phyloP scores from a whole-genome alignment of 495 filamentous ascomycete species.

The Penicillium pulvis region DNA sequence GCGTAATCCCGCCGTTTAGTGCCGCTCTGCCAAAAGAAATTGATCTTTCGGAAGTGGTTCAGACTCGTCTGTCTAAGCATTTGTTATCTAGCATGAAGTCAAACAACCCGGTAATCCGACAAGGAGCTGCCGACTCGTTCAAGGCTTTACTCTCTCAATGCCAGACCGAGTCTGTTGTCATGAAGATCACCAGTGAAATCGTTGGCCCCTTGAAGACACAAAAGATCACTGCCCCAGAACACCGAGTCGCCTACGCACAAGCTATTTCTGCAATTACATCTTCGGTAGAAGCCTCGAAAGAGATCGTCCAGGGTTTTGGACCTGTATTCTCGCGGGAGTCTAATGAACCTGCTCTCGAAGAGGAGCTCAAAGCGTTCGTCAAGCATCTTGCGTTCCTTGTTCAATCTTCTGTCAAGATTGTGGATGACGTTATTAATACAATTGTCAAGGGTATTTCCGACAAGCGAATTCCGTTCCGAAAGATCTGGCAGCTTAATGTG shows the following conservation, averaged over 20 bases:
- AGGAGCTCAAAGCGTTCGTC: conserved; percentile 71
- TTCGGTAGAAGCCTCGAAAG: conserved; percentile 58
- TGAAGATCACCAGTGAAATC: conserved; percentile 74
- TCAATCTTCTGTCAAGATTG: conserved; percentile 55
- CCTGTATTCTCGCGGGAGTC: conserved; percentile 73
- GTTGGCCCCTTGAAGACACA: conserved; percentile 73
- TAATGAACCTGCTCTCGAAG: conserved; percentile 76
- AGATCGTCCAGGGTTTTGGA: conserved; percentile 66
- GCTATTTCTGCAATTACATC: conserved; percentile 67
- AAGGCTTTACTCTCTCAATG: conserved; percentile 59
- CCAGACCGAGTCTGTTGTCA: conserved; percentile 55
- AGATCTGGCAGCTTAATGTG: conserved; percentile 74
- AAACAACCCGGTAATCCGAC: conserved; percentile 73
- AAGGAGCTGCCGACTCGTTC: conserved; percentile 74
- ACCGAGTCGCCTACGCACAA: conserved; percentile 75
- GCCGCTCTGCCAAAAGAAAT: conserved; percentile 64
- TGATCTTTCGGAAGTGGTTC: conserved; percentile 75
- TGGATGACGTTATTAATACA: conserved; percentile 64
- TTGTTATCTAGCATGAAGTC: conserved; percentile 88
- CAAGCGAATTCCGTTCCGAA: conserved; percentile 77
- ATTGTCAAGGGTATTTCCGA: conserved; percentile 82
- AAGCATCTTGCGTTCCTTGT: conserved; percentile 62
- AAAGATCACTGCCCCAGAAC: conserved; percentile 79
- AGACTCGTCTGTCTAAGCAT: conserved; percentile 74
- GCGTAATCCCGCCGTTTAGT: conserved; percentile 71